A percentile compares a stretch with the other conserved stretches of the same genome.
phyloP scores from a whole-genome alignment of 2,329 filamentous ascomycete genomes.

The Massarina eburnea region DNA sequence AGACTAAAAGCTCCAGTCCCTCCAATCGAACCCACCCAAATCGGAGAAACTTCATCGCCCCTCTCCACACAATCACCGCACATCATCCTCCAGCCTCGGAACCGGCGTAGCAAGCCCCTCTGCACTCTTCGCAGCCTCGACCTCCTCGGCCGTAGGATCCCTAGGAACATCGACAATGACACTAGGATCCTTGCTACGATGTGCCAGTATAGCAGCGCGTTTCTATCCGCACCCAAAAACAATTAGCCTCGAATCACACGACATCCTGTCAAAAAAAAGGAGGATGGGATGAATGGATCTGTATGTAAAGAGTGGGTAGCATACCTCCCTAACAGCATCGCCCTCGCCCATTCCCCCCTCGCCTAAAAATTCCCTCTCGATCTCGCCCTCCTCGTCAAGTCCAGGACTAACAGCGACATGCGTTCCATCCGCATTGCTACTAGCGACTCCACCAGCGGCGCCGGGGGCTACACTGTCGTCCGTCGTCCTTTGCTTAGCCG shows the following conservation, averaged over 20 bases:
- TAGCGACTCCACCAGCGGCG: background rate
- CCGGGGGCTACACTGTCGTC: slow-evolving; percentile 4
- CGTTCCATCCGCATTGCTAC: background rate
- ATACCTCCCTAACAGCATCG: slow-evolving; percentile 27
- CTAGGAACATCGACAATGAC: slow-evolving; percentile 50
- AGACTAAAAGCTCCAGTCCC: too few relatives aligned
- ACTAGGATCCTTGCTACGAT: slow-evolving; percentile 45
- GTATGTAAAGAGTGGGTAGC: background rate
- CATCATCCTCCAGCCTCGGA: background rate
- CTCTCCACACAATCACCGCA: background rate
- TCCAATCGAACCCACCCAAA: too few relatives aligned
- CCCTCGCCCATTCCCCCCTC: slow-evolving; percentile 20
- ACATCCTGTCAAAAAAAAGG: too few relatives aligned
- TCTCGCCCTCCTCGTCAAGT: slow-evolving; percentile 28
- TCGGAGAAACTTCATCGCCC: too few relatives aligned
- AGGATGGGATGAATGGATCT: too few relatives aligned
- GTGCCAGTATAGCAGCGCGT: slow-evolving; percentile 40
- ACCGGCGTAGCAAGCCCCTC: slow-evolving; percentile 18
- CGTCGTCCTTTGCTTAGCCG: slow-evolving; percentile 22
- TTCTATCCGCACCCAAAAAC: slow-evolving; percentile 27
- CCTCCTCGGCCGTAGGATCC: slow-evolving; percentile 48
- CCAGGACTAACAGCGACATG: slow-evolving; percentile 17
- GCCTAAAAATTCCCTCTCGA: slow-evolving; percentile 33
- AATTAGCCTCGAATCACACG: too few relatives aligned
- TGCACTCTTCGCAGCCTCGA: slow-evolving; percentile 38